Evolutionary conservation across 2,329 filamentous ascomycete genomes (phyloP).

Genomic region (Sporothrix curviconia): DNA sequence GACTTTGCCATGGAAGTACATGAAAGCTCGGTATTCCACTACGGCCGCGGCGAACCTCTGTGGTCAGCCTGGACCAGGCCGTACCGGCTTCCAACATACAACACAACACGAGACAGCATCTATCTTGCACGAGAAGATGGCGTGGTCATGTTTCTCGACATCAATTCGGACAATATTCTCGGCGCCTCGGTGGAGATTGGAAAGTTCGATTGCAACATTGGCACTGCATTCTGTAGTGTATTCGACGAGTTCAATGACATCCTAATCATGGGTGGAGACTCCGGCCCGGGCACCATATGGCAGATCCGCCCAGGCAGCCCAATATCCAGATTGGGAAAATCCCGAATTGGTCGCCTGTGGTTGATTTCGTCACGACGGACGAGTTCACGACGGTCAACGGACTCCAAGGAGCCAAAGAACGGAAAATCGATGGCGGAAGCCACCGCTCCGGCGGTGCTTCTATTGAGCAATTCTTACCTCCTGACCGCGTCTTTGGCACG

Average conservation of each 20-base stretch:
- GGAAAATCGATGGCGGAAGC: slow-evolving; percentile 13
- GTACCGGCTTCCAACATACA: slow-evolving; percentile 57
- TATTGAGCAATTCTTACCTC: slow-evolving; percentile 45
- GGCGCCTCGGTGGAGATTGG: slow-evolving; percentile 54
- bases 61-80: slow-evolving; percentile 86
- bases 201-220: slow-evolving; percentile 65
- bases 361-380: slow-evolving; percentile 48
- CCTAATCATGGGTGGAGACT: slow-evolving; percentile 72
- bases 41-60: slow-evolving; percentile 46
- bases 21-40: slow-evolving; percentile 38
- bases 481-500: slow-evolving; percentile 60
- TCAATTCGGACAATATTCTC: slow-evolving; percentile 51
- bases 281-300: slow-evolving; percentile 70
- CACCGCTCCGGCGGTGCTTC: slow-evolving; percentile 22
- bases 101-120: slow-evolving; percentile 64
- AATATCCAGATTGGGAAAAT: slow-evolving; percentile 50
- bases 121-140: slow-evolving; percentile 89
- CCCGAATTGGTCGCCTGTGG: slow-evolving; percentile 55
- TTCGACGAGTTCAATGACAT: slow-evolving; percentile 64
- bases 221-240: slow-evolving; percentile 74
- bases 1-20: slow-evolving; percentile 36
- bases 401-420: slow-evolving; percentile 15
- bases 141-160: slow-evolving; percentile 64
- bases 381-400: slow-evolving; percentile 28
- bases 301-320: slow-evolving; percentile 52